phyloP scores from a whole-genome alignment of 371 early-diverging fungal species.

The Batrachochytrium dendrobatidis region DNA sequence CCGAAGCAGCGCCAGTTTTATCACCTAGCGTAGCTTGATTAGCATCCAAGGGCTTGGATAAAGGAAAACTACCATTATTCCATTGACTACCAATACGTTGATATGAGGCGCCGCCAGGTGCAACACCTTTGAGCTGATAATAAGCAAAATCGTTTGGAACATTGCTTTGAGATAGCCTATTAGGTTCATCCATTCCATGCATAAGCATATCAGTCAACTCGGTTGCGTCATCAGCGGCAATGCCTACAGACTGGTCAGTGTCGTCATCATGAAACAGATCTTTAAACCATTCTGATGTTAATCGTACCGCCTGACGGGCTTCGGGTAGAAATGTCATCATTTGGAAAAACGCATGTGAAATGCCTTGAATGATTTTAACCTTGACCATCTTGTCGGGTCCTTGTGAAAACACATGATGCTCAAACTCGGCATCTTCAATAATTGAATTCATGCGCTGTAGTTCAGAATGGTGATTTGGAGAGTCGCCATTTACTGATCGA shows the following conservation, averaged over 20 bases:
- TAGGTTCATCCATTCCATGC: conserved; percentile 6
- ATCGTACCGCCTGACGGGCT: conserved; percentile 56
- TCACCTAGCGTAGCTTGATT: not conserved
- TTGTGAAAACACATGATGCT: conserved; percentile 27
- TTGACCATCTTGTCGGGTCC: conserved; percentile 35
- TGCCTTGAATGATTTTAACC: conserved; percentile 75
- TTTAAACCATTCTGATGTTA: conserved; percentile 65
- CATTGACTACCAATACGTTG: not conserved
- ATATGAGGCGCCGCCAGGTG: not conserved
- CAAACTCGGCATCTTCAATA: conserved; percentile 1
- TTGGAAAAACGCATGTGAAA: conserved; percentile 86
- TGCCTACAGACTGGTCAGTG: conserved; percentile 8
- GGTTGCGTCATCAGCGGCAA: conserved; percentile 15
- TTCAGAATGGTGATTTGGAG: not conserved
- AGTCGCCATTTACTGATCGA: not conserved
- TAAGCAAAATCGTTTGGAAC: not conserved
- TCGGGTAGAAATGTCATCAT: conserved; percentile 86
- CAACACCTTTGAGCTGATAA: not conserved
- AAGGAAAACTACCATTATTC: not conserved
- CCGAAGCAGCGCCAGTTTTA: not conserved
- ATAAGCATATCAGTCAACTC: conserved; percentile 26
- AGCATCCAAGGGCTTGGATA: not conserved
- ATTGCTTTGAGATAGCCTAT: not conserved
- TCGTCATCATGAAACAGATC: conserved; percentile 31
- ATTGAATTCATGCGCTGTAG: too few relatives aligned